Evolutionary conservation across 352 stramenopile species (phyloP).

Genomic region (Phytophthora pinifolia): DNA sequence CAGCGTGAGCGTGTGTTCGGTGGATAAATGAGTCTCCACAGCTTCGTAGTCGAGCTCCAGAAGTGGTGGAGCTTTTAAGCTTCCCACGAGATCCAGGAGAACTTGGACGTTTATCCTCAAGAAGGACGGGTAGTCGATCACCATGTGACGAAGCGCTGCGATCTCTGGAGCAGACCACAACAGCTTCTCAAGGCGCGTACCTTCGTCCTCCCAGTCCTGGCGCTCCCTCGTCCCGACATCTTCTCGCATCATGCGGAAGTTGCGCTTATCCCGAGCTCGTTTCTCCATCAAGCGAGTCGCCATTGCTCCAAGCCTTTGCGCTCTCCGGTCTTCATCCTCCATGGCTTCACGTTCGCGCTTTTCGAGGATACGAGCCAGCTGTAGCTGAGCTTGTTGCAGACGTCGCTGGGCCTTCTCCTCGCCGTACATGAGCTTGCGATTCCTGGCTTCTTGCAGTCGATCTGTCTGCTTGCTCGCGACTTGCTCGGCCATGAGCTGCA

Average conservation of each 20-base stretch:
- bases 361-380: constrained; percentile 34
- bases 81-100: constrained; percentile 36
- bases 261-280: constrained; percentile 34
- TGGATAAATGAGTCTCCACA: constrained; percentile 29
- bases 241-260: constrained; percentile 61
- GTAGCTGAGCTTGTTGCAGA: constrained; percentile 32
- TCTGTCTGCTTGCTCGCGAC: constrained; percentile 35
- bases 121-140: constrained; percentile 33
- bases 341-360: constrained; percentile 51
- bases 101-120: constrained; percentile 47
- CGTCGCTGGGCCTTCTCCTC: constrained; percentile 61
- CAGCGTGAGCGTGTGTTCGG: constrained; percentile 33
- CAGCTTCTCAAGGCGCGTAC: constrained; percentile 43
- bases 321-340: constrained; percentile 38
- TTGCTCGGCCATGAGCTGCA: constrained; percentile 43
- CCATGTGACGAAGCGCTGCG: constrained; percentile 32
- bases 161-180: constrained; percentile 46
- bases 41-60: constrained; percentile 62
- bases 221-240: constrained; percentile 49
- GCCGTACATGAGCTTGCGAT: constrained; percentile 60
- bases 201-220: constrained; percentile 56
- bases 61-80: constrained; percentile 24
- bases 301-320: constrained; percentile 13
- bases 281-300: constrained; percentile 31
- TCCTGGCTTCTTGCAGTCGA: constrained; percentile 48